A percentile compares a stretch with the other conserved stretches of the same genome.
Conservation (phyloP, 2,329 filamentous ascomycete genomes). For the Cladosporium velox region DNA sequence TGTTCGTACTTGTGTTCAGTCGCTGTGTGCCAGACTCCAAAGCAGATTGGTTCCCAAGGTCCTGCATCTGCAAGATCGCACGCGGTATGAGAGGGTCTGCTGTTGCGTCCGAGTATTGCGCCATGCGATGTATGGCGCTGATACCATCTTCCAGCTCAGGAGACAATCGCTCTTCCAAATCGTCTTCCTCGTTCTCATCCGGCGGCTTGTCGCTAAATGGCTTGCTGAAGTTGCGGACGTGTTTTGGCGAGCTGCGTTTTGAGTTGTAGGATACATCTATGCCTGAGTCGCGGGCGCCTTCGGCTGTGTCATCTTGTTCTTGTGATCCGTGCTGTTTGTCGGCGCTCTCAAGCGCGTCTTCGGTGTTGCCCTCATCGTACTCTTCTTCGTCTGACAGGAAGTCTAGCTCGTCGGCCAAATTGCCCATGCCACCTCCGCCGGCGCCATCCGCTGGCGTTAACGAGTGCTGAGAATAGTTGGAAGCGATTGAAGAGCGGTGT, state of each 20-base stretch:
- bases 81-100: constrained; percentile 38
- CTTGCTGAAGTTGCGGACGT: constrained; percentile 38
- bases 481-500: constrained; percentile 38
- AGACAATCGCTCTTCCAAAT: constrained; percentile 57
- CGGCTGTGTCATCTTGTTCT: constrained; percentile 26
- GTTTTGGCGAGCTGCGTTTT: constrained; percentile 23
- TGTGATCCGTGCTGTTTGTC: constrained; percentile 13
- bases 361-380: constrained; percentile 32
- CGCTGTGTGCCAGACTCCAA: constrained; percentile 38
- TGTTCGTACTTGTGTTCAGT: constrained; percentile 40
- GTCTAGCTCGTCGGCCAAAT: constrained; percentile 78
- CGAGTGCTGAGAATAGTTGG: constrained; percentile 38
- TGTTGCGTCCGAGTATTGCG: constrained; percentile 32
- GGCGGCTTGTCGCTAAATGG: constrained; percentile 30
- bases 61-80: constrained; percentile 36
- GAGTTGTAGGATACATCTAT: constrained; percentile 44
- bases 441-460: constrained; percentile 41
- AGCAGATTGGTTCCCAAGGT: constrained; percentile 38
- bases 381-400: constrained; percentile 36
- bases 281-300: constrained; percentile 48
- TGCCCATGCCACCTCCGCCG: constrained; percentile 62
- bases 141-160: constrained; percentile 40
- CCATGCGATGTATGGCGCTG: constrained; percentile 37
- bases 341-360: constrained; percentile 24
- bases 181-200: constrained; percentile 27